Conservation (phyloP, 768 basidiomycete species). For the Calocybe cyanea region DNA sequence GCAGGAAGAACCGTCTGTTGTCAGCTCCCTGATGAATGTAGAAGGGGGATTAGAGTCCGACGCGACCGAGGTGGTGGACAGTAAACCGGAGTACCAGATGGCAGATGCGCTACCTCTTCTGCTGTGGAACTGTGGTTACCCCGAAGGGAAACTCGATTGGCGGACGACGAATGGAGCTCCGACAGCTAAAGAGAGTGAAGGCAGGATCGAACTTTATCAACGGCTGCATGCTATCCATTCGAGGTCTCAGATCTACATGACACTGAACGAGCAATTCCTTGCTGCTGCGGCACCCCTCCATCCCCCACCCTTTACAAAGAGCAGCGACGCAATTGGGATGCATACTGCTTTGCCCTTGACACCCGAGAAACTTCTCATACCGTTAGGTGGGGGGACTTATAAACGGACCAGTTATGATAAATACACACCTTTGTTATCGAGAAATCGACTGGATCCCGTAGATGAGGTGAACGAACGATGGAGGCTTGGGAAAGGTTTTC, state of each 20-base stretch:
- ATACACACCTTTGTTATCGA: conserved; percentile 63
- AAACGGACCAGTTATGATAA: conserved; percentile 45
- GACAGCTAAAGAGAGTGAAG: conserved; percentile 18
- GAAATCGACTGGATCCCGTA: conserved; percentile 67
- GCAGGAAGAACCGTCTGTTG: conserved; percentile 67
- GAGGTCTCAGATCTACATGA: conserved; percentile 60
- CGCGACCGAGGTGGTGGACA: conserved; percentile 48
- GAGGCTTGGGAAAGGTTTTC: conserved; percentile 61
- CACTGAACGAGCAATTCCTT: conserved; percentile 65
- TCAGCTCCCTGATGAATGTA: conserved; percentile 73
- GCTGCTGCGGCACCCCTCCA: conserved; percentile 52
- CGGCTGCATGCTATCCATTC: conserved; percentile 51
- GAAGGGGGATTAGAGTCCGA: conserved; percentile 39
- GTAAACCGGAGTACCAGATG: conserved; percentile 92
- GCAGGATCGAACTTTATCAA: conserved; percentile 40
- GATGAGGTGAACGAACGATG: conserved; percentile 78
- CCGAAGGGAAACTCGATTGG: conserved; percentile 68
- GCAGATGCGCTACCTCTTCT: conserved; percentile 88
- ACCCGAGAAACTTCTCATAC: conserved; percentile 37
- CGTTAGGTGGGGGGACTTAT: conserved; percentile 69
- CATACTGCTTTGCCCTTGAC: conserved; percentile 1
- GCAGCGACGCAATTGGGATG: conserved; percentile 27
- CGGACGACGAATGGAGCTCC: conserved; percentile 32
- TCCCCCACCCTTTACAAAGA: conserved; percentile 29
- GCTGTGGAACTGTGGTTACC: conserved; percentile 86